Evolutionary conservation across 768 basidiomycete species (phyloP).

Genomic region (Clavulina sp.): DNA sequence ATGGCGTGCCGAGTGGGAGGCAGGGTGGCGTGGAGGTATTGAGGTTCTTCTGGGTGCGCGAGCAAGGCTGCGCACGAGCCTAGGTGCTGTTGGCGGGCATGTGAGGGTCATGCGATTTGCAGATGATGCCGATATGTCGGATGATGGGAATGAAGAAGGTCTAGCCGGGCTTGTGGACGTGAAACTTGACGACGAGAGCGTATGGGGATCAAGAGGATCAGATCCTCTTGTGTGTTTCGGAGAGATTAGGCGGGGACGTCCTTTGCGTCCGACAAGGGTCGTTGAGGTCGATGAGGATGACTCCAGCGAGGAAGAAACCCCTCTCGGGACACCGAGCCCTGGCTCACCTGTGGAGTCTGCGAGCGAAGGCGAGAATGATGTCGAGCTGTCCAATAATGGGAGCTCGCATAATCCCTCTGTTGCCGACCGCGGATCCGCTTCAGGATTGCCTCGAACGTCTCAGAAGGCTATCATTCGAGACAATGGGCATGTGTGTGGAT

Average conservation of each 20-base stretch:
- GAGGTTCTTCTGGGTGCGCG: neutral
- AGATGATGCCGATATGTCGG: neutral
- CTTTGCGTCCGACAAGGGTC: too few relatives aligned
- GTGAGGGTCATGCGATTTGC: conserved; percentile 7
- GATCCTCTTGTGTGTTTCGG: neutral
- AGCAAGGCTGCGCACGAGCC: neutral
- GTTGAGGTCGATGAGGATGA: too few relatives aligned
- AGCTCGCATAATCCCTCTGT: neutral
- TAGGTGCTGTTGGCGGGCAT: neutral
- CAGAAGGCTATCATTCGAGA: too few relatives aligned
- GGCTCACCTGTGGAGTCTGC: too few relatives aligned
- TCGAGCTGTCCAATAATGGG: neutral
- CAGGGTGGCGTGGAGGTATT: conserved; percentile 6
- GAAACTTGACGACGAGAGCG: neutral
- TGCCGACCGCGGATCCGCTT: neutral
- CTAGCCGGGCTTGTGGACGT: conserved; percentile 3
- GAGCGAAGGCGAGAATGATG: neutral
- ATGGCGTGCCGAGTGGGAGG: conserved; percentile 6
- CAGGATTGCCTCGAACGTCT: too few relatives aligned
- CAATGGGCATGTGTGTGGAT: neutral
- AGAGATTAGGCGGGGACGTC: neutral
- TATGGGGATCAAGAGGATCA: neutral
- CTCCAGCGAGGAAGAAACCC: too few relatives aligned
- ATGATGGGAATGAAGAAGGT: neutral
- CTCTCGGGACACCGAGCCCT: too few relatives aligned